These are phyloP conservation scores for Tricharina praecox DNA, from an alignment of 495 filamentous ascomycete genomes.

Conservation along the genomic window DNA sequence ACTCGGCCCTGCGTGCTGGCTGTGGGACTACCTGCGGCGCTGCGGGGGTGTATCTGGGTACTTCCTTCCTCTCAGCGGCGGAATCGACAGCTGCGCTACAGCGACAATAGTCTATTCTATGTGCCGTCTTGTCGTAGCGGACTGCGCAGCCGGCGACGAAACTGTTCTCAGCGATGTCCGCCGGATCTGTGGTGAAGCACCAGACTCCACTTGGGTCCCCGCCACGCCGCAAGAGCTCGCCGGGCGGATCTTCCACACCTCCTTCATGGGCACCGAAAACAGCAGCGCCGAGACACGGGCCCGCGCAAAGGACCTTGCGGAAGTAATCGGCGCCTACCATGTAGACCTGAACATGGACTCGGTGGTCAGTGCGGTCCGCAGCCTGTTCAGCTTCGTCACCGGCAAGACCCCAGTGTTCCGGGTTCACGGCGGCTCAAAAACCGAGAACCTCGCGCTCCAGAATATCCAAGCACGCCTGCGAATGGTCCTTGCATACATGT, in stretches of 20 bases:
- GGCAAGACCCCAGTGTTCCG: slow-evolving; percentile 49
- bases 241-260: slow-evolving; percentile 49
- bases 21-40: slow-evolving; percentile 74
- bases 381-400: slow-evolving; percentile 38
- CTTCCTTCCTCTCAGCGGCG: slow-evolving; percentile 42
- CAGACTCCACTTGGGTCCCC: slow-evolving; percentile 37
- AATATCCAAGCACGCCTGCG: slow-evolving; percentile 65
- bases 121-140: slow-evolving; percentile 56
- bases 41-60: slow-evolving; percentile 42
- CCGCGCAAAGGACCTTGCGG: slow-evolving; percentile 49
- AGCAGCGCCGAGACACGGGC: slow-evolving; percentile 52
- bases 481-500: slow-evolving; percentile 69
- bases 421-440: slow-evolving; percentile 42
- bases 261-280: slow-evolving; percentile 71
- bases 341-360: slow-evolving; percentile 61
- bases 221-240: slow-evolving; percentile 46
- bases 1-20: slow-evolving; percentile 34
- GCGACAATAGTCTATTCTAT: slow-evolving; percentile 59
- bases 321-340: slow-evolving; percentile 58
- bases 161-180: slow-evolving; percentile 51
- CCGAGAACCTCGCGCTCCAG: slow-evolving; percentile 56
- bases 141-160: slow-evolving; percentile 40
- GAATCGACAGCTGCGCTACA: slow-evolving; percentile 52
- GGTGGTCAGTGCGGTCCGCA: slow-evolving; percentile 37
- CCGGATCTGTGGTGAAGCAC: slow-evolving; percentile 41